These are phyloP conservation scores for Vicia villosa DNA, from an alignment of 306 rosid species.

Conservation along the genomic window DNA sequence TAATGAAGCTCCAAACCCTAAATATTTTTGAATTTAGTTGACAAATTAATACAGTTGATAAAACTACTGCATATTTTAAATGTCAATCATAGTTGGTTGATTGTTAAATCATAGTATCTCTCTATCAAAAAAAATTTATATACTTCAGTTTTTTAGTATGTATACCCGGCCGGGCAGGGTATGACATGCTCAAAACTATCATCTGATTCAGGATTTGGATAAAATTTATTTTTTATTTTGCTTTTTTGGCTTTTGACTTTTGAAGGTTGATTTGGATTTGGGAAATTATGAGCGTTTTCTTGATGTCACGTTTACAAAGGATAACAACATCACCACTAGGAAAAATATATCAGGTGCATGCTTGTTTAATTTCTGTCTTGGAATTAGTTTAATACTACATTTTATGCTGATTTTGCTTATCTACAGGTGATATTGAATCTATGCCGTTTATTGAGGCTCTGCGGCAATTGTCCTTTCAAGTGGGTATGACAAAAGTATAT, in stretches of 20 bases:
- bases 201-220: too few species aligned
- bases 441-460: slow-evolving; percentile 98
- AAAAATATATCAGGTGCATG: slow-evolving; percentile 84
- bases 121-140: too few species aligned
- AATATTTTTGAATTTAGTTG: too few species aligned
- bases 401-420: slow-evolving; percentile 26
- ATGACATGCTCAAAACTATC: too few species aligned
- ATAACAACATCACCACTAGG: slow-evolving; percentile 93
- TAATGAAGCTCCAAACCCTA: too few species aligned
- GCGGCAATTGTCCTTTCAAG: slow-evolving; percentile 84
- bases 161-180: too few species aligned
- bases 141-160: too few species aligned
- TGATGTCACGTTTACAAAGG: slow-evolving; percentile 85
- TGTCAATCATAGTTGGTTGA: too few species aligned
- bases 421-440: slow-evolving; percentile 93
- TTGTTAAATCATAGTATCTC: too few species aligned
- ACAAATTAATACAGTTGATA: too few species aligned
- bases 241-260: slow-evolving; percentile 22
- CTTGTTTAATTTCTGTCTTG: slow-evolving; percentile 20
- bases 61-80: too few species aligned
- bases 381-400: neutral
- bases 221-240: too few species aligned
- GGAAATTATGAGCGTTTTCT: slow-evolving; percentile 97
- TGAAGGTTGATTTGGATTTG: slow-evolving; percentile 94
- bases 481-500: slow-evolving; percentile 60